Evolutionary conservation across 192 early-diverging fungal genomes (phyloP), one percentile per base, ranked within the genome.

Genomic region (Thamnidium elegans): DNA sequence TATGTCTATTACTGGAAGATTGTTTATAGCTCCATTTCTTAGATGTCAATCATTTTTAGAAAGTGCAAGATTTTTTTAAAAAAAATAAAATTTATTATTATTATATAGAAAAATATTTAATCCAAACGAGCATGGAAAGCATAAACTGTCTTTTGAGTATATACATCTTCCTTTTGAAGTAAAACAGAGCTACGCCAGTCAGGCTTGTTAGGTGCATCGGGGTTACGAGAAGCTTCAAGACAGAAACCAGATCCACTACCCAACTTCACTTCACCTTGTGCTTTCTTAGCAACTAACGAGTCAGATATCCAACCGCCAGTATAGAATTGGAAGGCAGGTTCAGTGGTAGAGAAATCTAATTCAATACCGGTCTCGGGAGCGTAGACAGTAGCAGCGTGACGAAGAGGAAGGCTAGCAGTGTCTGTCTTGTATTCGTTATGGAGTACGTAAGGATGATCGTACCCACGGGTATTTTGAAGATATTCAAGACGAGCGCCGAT

Each of bases 281-380:
- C 65, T 32, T 65, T 56, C 56, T 65, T 62, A 50, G 80, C 86
- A 14, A 72, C 80, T 15, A 78, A 72, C 15, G 81, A 58, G 7
- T 71, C 52, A 4, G 84, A 77, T 44, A 92, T 75, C 66, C 77
- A 90, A 65, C 93, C 91, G 36, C 86, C 92, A 14, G 92, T 91
- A 67, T 96, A 96, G 53, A 96, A 69, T 65, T 94, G 89, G 60
- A 96, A 86, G 0, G 86, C 89, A 9, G 88, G 80, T 32, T 89
- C 84, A 43, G 85, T 82, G 7, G 90, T 87, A 17, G 78, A 55
- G 47, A 93, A 74, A 6, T 79, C 75, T 68, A 93, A 67, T 4
- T 68, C 58, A 34, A 91, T 84, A 10, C 86, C 88, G 23, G 86
- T 80, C 15, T 79, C 66, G 8, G 77, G 76, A 42, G 79, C 83